phyloP scores from a whole-genome alignment of 2,329 filamentous ascomycete genomes.

The Diaporthe nobilis region DNA sequence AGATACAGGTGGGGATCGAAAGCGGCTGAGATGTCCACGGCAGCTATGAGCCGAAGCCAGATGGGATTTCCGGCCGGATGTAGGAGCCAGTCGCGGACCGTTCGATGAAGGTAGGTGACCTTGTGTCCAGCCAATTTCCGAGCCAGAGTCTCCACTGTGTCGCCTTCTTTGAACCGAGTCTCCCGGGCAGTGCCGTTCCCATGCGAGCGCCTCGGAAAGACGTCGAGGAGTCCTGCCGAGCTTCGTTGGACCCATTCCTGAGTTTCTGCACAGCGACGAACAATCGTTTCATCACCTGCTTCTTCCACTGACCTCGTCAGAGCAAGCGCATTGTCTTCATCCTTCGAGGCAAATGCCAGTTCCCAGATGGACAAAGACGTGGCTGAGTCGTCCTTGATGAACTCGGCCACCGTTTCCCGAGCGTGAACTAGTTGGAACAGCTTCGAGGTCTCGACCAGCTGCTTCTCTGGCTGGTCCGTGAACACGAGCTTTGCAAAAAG shows the following conservation, averaged over 20 bases:
- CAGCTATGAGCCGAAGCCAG: slow-evolving; percentile 40
- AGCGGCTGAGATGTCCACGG: background rate
- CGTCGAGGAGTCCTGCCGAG: slow-evolving; percentile 33
- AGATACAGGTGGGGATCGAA: slow-evolving; percentile 53
- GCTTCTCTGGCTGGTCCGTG: slow-evolving; percentile 43
- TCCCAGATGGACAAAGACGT: slow-evolving; percentile 52
- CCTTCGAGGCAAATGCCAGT: slow-evolving; percentile 49
- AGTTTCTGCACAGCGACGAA: slow-evolving; percentile 15
- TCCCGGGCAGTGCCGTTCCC: slow-evolving; percentile 7
- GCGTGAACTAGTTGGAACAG: slow-evolving; percentile 51
- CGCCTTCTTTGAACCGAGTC: slow-evolving; percentile 4
- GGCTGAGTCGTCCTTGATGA: slow-evolving; percentile 51
- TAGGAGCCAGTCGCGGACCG: slow-evolving; percentile 53
- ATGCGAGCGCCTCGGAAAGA: background rate
- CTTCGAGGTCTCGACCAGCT: slow-evolving; percentile 45
- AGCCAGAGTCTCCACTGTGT: slow-evolving; percentile 3
- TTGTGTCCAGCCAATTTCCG: slow-evolving; percentile 41
- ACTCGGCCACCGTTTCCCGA: slow-evolving; percentile 51
- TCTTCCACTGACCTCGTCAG: slow-evolving; percentile 44
- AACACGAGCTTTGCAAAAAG: slow-evolving; percentile 52
- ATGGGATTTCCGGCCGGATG: slow-evolving; percentile 42
- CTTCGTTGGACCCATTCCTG: slow-evolving; percentile 29
- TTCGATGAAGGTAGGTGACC: slow-evolving; percentile 53
- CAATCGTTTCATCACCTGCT: slow-evolving; percentile 43
- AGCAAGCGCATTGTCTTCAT: slow-evolving; percentile 43